Percentiles rank a stretch among this genome's conserved stretches.
Conservation (phyloP, 164 flowering plant genomes). For the Chloranthus sessilifolius region DNA sequence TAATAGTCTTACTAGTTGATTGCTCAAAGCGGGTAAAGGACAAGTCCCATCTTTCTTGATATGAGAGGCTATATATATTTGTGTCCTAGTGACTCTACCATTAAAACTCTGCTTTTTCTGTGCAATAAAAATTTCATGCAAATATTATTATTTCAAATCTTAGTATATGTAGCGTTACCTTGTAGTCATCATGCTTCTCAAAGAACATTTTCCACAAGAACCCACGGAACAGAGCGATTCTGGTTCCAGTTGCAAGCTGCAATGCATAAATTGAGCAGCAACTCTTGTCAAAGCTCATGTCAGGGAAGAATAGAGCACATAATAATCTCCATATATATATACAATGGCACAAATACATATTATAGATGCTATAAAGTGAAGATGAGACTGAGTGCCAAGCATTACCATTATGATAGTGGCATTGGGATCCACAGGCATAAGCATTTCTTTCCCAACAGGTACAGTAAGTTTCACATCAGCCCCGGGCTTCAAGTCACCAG, state of each 20-base stretch:
- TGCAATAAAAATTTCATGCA: too few relatives aligned
- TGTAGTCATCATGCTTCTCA: conserved; percentile 91
- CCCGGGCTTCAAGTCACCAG: conserved; percentile 97
- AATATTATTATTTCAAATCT: too few relatives aligned
- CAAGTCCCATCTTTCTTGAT: too few relatives aligned
- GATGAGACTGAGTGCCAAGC: neutral
- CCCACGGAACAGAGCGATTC: conserved; percentile 90
- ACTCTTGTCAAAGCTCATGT: neutral
- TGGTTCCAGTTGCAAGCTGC: conserved; percentile 98
- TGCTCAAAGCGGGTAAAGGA: too few relatives aligned
- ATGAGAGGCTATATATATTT: too few relatives aligned
- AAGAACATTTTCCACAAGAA: conserved; percentile 99
- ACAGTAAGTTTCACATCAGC: conserved; percentile 81
- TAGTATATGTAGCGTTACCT: too few relatives aligned
- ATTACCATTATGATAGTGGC: conserved; percentile 85
- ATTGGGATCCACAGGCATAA: conserved; percentile 93
- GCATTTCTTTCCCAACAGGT: conserved; percentile 99
- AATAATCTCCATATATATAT: too few relatives aligned
- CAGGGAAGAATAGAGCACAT: neutral
- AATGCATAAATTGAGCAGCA: conserved; percentile 7
- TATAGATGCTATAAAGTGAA: neutral
- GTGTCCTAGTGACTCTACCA: too few relatives aligned
- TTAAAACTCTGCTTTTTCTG: too few relatives aligned
- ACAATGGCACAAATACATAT: too few relatives aligned
- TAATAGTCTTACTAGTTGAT: too few relatives aligned